A percentile compares a stretch with the other conserved stretches of the same genome.
Evolutionary conservation across 257 asterid genomes (phyloP).

Genomic region (Marsdenia floribunda): DNA sequence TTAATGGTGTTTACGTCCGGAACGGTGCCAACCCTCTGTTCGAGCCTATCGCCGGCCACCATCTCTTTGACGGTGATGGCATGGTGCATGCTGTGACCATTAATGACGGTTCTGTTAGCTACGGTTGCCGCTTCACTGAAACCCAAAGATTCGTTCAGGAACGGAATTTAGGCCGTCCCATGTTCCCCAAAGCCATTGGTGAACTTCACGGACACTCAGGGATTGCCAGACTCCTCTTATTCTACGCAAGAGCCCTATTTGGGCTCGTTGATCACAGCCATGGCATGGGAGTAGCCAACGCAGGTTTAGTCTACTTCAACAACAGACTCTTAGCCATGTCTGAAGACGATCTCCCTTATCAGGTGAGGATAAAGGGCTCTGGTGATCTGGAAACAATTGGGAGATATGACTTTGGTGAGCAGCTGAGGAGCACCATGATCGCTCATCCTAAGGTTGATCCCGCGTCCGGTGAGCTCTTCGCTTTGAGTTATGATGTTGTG

Average conservation of each 20-base stretch:
- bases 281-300: constrained; percentile 67
- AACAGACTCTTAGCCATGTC: constrained; percentile 59
- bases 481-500: constrained; percentile 58
- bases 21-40: constrained; percentile 77
- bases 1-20: constrained; percentile 53
- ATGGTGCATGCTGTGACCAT: constrained; percentile 60
- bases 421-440: constrained; percentile 45
- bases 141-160: constrained; percentile 54
- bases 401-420: constrained; percentile 37
- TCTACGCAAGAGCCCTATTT: constrained; percentile 45
- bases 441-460: constrained; percentile 80
- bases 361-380: constrained; percentile 28
- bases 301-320: constrained; percentile 52
- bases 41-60: constrained; percentile 59
- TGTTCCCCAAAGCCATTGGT: constrained; percentile 72
- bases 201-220: constrained; percentile 70
- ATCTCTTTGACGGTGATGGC: constrained; percentile 74
- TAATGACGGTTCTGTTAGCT: constrained; percentile 36
- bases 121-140: constrained; percentile 64
- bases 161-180: constrained; percentile 47
- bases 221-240: constrained; percentile 41
- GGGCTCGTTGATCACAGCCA: constrained; percentile 49
- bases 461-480: constrained; percentile 40
- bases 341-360: constrained; percentile 67
- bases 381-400: constrained; percentile 53